phyloP scores from a whole-genome alignment of 2,329 filamentous ascomycete genomes.

The Aspergillus calidoustus region DNA sequence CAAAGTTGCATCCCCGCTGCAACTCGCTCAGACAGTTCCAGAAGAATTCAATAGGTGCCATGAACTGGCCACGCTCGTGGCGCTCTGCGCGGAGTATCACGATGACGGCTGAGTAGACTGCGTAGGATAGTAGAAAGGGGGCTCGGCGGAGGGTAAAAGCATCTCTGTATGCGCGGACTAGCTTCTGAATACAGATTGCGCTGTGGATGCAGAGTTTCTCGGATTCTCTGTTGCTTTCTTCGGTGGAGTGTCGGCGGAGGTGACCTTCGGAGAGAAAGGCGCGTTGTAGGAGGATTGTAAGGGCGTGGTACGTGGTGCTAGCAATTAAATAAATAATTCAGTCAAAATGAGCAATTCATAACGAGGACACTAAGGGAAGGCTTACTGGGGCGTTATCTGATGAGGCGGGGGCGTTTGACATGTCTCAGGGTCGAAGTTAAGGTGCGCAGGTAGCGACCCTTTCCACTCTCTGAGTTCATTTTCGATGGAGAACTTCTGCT shows the following conservation, averaged over 20 bases:
- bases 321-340: too few relatives aligned
- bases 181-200: background rate
- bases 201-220: background rate
- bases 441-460: background rate
- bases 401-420: background rate
- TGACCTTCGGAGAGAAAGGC: background rate
- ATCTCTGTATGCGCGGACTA: background rate
- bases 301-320: background rate
- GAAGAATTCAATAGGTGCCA: background rate
- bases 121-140: background rate
- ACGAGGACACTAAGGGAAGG: too few relatives aligned
- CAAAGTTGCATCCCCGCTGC: background rate
- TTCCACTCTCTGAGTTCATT: background rate
- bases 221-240: background rate
- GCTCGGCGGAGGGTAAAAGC: background rate
- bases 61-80: background rate
- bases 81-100: background rate
- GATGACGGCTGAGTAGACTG: background rate
- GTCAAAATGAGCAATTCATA: too few relatives aligned
- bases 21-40: background rate
- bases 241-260: background rate
- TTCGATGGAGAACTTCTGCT: background rate
- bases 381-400: background rate
- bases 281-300: background rate
- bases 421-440: background rate